phyloP scores from a whole-genome alignment of 306 rosid species.

The Citrullus mucosospermus region DNA sequence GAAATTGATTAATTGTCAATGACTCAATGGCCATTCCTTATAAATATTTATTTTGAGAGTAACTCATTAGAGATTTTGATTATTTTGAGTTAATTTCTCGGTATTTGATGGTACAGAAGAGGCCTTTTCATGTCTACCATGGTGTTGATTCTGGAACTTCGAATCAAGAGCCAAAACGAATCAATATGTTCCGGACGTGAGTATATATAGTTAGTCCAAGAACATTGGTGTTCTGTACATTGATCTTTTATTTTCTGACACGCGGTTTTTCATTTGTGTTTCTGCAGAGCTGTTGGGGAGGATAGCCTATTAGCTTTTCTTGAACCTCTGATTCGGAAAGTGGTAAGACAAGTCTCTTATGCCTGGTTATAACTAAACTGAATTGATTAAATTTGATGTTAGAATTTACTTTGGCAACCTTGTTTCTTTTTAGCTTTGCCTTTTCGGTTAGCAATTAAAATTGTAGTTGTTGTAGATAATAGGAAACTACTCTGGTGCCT shows the following conservation, averaged over 20 bases:
- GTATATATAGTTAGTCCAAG: neutral
- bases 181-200: neutral
- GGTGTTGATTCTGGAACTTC: neutral
- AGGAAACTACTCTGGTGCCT: neutral
- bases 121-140: neutral
- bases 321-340: constrained; percentile 7
- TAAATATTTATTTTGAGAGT: neutral
- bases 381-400: neutral
- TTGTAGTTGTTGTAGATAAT: neutral
- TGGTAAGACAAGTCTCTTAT: neutral
- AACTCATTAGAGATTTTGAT: neutral
- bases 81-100: neutral
- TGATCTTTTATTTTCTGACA: neutral
- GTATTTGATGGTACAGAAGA: constrained; percentile 14
- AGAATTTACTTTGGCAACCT: neutral
- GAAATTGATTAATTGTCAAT: neutral
- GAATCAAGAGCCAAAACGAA: neutral
- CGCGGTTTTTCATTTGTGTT: neutral
- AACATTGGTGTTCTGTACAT: neutral
- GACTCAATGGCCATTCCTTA: neutral
- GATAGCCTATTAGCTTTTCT: neutral
- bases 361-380: neutral
- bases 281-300: constrained; percentile 2
- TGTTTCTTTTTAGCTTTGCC: neutral
- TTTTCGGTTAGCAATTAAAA: neutral